Evolutionary conservation across 192 early-diverging fungal species (phyloP).

Genomic region (Piromyces finnis): DNA sequence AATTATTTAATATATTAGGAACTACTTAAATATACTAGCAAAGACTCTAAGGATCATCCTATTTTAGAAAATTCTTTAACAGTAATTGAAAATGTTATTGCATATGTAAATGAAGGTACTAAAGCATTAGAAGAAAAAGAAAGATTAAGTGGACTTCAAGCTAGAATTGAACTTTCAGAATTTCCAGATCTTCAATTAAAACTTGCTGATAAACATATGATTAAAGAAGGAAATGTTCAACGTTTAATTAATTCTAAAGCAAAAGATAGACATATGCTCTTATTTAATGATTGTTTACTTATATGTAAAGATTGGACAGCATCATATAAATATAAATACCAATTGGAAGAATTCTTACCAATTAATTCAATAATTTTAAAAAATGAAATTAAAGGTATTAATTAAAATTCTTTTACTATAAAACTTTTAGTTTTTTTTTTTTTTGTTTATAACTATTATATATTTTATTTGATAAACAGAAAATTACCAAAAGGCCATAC

Average conservation of each 20-base stretch:
- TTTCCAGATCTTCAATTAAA: conserved; percentile 2
- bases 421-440: too few relatives aligned
- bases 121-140: conserved; percentile 24
- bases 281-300: conserved; percentile 23
- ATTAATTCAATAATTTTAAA: conserved; percentile 6
- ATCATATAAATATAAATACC: conserved; percentile 2
- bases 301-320: conserved; percentile 15
- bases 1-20: conserved; percentile 8
- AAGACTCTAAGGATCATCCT: conserved; percentile 21
- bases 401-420: background rate
- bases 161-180: conserved; percentile 12
- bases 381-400: conserved; percentile 8
- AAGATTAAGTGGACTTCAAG: conserved; percentile 12
- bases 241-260: conserved; percentile 9
- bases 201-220: conserved; percentile 18
- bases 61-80: conserved; percentile 17
- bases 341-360: conserved; percentile 1
- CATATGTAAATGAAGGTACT: conserved; percentile 30
- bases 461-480: too few relatives aligned
- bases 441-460: too few relatives aligned
- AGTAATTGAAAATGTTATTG: conserved; percentile 30
- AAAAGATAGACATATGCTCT: conserved; percentile 22
- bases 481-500: conserved; percentile 8
- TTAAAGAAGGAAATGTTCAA: conserved; percentile 18
- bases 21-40: conserved; percentile 24